Conservation (phyloP, 176 grass and related monocot species). For the Carex pumila region DNA sequence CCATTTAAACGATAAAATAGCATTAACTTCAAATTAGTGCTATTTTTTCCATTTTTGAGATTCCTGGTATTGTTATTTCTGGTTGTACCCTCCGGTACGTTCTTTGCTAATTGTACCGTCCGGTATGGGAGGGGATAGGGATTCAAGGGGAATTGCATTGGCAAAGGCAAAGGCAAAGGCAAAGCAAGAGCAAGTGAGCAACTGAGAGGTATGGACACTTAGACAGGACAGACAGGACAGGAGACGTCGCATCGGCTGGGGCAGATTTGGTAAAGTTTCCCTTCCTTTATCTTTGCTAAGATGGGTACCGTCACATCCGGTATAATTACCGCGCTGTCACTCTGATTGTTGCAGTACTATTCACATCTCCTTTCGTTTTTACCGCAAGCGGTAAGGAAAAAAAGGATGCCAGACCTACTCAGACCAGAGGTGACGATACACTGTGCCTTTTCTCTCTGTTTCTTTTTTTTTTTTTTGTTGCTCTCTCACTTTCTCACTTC, state of each 20-base stretch:
- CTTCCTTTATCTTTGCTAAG: not conserved
- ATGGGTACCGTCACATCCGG: not conserved
- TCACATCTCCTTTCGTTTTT: not conserved
- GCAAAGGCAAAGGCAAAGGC: too few relatives aligned
- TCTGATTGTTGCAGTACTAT: not conserved
- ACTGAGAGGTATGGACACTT: not conserved
- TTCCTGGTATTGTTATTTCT: too few relatives aligned
- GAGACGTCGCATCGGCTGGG: not conserved
- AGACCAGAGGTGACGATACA: not conserved
- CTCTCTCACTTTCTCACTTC: not conserved
- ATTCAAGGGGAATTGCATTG: too few relatives aligned
- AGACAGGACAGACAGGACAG: constrained; percentile 1
- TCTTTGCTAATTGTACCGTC: too few relatives aligned
- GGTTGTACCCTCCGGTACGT: too few relatives aligned
- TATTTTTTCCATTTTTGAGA: too few relatives aligned
- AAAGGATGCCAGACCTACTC: not conserved
- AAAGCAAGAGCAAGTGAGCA: too few relatives aligned
- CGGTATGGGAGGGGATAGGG: too few relatives aligned
- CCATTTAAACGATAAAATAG: too few relatives aligned
- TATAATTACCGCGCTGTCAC: not conserved
- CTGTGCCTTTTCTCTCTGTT: not conserved
- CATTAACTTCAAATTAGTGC: too few relatives aligned
- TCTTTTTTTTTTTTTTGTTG: not conserved
- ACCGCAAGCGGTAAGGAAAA: not conserved
- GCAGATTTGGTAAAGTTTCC: not conserved